These are phyloP conservation scores for Posidonia oceanica DNA, from an alignment of 116 monocot species.

Conservation along the genomic window DNA sequence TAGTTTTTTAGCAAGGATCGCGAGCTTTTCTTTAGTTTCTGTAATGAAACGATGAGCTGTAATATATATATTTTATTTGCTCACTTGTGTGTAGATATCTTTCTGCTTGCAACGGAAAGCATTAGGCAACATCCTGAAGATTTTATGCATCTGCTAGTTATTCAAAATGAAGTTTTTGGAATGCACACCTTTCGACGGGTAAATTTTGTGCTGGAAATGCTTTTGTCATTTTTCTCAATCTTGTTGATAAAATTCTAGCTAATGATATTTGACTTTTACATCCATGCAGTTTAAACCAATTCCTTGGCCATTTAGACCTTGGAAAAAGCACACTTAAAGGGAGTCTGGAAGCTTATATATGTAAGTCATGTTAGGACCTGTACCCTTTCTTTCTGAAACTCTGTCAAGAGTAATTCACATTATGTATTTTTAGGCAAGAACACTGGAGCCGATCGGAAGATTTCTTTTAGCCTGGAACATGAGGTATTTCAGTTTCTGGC, in stretches of 20 bases:
- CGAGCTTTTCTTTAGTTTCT: no score
- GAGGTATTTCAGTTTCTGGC: constrained; percentile 36
- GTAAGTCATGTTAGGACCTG: constrained; percentile 20
- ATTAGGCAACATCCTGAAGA: no score
- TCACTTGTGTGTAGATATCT: no score
- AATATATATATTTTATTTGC: no score
- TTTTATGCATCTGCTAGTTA: not conserved
- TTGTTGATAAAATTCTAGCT: not conserved
- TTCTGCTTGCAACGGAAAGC: no score
- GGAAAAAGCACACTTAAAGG: constrained; percentile 86
- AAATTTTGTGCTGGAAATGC: not conserved
- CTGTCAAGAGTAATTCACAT: not conserved
- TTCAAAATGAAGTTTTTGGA: constrained; percentile 83
- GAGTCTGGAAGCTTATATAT: constrained; percentile 74
- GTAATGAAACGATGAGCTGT: no score
- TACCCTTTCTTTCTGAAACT: not conserved
- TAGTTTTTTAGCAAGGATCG: no score
- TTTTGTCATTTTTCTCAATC: not conserved
- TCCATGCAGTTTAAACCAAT: constrained; percentile 63
- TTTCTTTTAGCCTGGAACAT: constrained; percentile 81
- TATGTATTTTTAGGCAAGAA: constrained; percentile 61
- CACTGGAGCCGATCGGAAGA: constrained; percentile 56
- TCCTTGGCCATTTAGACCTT: constrained; percentile 60
- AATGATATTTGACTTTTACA: not conserved
- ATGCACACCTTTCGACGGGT: constrained; percentile 70